Percentiles rank a stretch among this genome's conserved stretches.
These are phyloP conservation scores for Pythium sp. DNA, from an alignment of 352 stramenopile genomes.

Conservation along the genomic window DNA sequence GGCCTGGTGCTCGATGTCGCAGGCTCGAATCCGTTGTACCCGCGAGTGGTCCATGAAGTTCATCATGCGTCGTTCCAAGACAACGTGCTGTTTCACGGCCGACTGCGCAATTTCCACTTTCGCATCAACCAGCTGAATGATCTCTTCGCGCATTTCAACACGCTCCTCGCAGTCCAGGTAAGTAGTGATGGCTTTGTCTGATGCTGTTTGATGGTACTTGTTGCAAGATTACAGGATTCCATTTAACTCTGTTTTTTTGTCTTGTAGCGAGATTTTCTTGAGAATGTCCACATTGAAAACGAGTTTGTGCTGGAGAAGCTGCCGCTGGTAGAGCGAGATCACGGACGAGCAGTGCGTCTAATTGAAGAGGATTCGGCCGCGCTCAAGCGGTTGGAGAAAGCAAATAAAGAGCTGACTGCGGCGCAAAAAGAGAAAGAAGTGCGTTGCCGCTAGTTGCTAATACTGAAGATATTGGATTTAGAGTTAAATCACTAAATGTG, in stretches of 20 bases:
- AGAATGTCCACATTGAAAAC: constrained; percentile 43
- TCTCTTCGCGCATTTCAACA: constrained; percentile 34
- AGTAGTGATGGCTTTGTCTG: constrained; percentile 20
- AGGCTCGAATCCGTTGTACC: constrained; percentile 45
- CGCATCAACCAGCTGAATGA: constrained; percentile 55
- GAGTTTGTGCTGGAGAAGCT: constrained; percentile 49
- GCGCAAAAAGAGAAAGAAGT: constrained; percentile 49
- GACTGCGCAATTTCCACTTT: constrained; percentile 66
- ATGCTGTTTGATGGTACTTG: not conserved
- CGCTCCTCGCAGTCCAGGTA: constrained; percentile 62
- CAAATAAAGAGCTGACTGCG: constrained; percentile 25
- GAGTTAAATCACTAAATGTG: too few relatives aligned
- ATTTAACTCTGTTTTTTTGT: not conserved
- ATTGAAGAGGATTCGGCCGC: constrained; percentile 43
- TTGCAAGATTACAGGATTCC: not conserved
- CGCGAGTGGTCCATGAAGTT: constrained; percentile 42
- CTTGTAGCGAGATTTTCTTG: constrained; percentile 48
- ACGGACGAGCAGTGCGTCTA: constrained; percentile 36
- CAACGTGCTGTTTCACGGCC: constrained; percentile 62
- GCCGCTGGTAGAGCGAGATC: constrained; percentile 54
- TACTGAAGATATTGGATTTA: too few relatives aligned
- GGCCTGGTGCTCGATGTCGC: constrained; percentile 22
- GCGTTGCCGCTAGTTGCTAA: not conserved
- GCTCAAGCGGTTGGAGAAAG: constrained; percentile 23
- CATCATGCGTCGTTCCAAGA: constrained; percentile 61